Evolutionary conservation across 805 yeast genomes (phyloP).

Genomic region (Candida easanensis): DNA sequence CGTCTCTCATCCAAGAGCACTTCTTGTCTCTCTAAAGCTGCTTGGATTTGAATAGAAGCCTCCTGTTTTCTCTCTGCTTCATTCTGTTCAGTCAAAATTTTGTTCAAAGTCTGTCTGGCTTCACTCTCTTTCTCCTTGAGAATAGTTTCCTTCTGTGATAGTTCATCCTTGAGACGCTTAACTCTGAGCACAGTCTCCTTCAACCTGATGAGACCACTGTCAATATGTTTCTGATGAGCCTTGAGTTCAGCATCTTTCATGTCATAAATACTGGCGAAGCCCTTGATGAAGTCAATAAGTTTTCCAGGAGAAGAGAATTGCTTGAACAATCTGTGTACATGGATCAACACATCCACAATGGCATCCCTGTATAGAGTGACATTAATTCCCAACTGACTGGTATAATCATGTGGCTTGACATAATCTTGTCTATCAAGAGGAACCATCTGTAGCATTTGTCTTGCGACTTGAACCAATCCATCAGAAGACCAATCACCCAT

Average conservation of each 20-base stretch:
- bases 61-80: slow-evolving; percentile 90
- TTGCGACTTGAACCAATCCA: slow-evolving; percentile 51
- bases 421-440: slow-evolving; percentile 54
- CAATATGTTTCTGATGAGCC: slow-evolving; percentile 67
- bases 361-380: slow-evolving; percentile 38
- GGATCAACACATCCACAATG: slow-evolving; percentile 44
- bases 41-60: slow-evolving; percentile 74
- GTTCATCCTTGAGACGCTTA: slow-evolving; percentile 48
- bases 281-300: slow-evolving; percentile 47
- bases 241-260: slow-evolving; percentile 49
- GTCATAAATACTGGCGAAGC: slow-evolving; percentile 42
- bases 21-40: slow-evolving; percentile 67
- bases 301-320: slow-evolving; percentile 47
- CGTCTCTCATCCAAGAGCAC: slow-evolving; percentile 52
- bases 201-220: slow-evolving; percentile 69
- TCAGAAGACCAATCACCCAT: slow-evolving; percentile 76
- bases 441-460: slow-evolving; percentile 35
- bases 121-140: slow-evolving; percentile 58
- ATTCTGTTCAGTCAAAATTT: slow-evolving; percentile 80
- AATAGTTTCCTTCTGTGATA: slow-evolving; percentile 50
- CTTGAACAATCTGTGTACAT: slow-evolving; percentile 37
- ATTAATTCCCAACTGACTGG: slow-evolving; percentile 8
- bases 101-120: slow-evolving; percentile 68
- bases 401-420: slow-evolving; percentile 30
- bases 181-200: slow-evolving; percentile 77